Base-by-base conservation (phyloP, 2,329 filamentous ascomycete species). In the Endoconidiophora polonica region DNA sequence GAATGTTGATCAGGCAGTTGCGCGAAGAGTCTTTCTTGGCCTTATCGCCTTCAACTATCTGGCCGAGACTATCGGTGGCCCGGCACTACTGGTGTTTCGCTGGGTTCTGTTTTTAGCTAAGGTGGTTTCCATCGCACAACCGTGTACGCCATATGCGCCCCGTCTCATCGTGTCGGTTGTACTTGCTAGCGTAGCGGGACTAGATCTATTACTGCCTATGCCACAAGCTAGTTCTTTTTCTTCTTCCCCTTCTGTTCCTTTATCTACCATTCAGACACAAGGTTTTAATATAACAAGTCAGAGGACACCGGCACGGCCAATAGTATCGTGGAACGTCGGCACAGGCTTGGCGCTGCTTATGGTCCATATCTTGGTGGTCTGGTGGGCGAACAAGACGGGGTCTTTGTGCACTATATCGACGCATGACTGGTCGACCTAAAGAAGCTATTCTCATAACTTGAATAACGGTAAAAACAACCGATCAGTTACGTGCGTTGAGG, bases 141-240 rank as follows among this genome's bases (percentile, higher is more conserved):
- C 81, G 1, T 94, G 87, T 61, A 77, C 77, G 60, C 86, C 86
- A 0, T 79, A 79, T 52, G 77, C 78, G 41, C 70, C 76, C n/a
- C 79, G 73, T 42, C 67, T 76, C 5, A 74, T 74, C 61, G 64
- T 87, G 3, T 69, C 77, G 3, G 79, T 81, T 56, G 77, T 82
- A 2, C 66, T 94, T 2, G 65, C 93, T 3, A 63, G 73, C 3
- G 62, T 90, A 5, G 86, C 85, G 6, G 76, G 74, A 1, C 57
- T 86, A 10, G 85, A 88, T 51, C 61, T 79, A n/a, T 69, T 65
- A 20, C 56, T 71, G 33, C 63, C 68, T 3, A 14, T 50, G 4
- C 39, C 29, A 33, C 29, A 33, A 33, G 29, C 7, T 12, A 33
- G 29, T 33, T 5, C 29, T 33, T 33, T 10, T 9, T 33, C 7